Evolutionary conservation across 305 asterid genomes (phyloP).

Genomic region (Solanum hybrid): DNA sequence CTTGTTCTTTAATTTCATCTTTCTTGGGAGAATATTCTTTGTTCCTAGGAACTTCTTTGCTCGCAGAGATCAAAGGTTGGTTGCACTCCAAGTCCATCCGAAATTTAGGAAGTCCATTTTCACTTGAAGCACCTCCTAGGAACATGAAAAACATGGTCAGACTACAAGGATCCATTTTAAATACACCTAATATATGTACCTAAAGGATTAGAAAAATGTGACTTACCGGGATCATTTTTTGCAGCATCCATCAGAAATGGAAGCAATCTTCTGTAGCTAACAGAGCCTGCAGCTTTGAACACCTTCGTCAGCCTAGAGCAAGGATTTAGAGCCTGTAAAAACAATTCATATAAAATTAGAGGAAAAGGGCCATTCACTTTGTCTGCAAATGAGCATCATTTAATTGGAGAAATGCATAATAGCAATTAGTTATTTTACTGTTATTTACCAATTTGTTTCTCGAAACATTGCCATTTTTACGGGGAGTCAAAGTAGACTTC

Average conservation of each 20-base stretch:
- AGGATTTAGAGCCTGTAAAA: constrained; percentile 49
- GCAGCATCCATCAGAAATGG: constrained; percentile 68
- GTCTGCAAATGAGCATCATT: not conserved
- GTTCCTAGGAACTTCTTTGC: constrained; percentile 4
- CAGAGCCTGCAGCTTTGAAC: constrained; percentile 45
- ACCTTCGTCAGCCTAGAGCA: constrained; percentile 47
- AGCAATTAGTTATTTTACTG: not conserved
- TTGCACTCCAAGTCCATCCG: constrained; percentile 19
- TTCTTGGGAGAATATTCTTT: constrained; percentile 12
- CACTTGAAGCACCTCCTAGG: constrained; percentile 28
- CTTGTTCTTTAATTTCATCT: constrained; percentile 11
- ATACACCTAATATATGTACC: not conserved
- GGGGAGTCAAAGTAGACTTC: constrained; percentile 14
- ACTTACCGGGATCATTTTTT: constrained; percentile 28
- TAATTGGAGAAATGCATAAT: not conserved
- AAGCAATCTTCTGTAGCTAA: constrained; percentile 65
- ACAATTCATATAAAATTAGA: constrained; percentile 3
- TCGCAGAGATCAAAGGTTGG: not conserved
- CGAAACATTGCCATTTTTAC: constrained; percentile 18
- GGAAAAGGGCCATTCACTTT: not conserved
- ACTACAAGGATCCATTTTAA: not conserved
- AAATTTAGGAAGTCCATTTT: constrained; percentile 14
- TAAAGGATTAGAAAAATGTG: not conserved
- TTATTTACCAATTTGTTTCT: constrained; percentile 27
- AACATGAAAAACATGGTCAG: not conserved